Conservation (phyloP, 2,329 filamentous ascomycete species). For the Sclerotinia glacialis region DNA sequence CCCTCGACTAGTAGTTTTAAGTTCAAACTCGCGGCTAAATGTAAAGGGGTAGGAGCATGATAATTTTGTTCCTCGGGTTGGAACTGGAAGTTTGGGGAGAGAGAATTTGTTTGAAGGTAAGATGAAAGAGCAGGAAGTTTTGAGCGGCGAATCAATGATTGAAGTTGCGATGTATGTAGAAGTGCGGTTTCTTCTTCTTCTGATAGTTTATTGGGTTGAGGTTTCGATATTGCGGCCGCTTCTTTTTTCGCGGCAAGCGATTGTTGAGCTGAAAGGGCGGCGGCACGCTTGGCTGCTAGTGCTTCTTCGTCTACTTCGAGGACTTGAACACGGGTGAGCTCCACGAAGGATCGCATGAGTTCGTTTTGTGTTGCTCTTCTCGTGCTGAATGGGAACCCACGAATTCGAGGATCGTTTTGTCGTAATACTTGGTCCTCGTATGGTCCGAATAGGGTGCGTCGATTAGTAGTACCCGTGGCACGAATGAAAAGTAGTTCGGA, state of each 20-base stretch:
- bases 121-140: conserved; percentile 84
- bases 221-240: conserved; percentile 44
- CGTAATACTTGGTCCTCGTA: conserved; percentile 85
- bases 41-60: conserved; percentile 76
- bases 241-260: conserved; percentile 47
- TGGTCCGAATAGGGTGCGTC: conserved; percentile 82
- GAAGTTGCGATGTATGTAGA: conserved; percentile 85
- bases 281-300: conserved; percentile 48
- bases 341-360: conserved; percentile 90
- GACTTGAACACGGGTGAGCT: conserved; percentile 87
- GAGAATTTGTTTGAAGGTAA: conserved; percentile 74
- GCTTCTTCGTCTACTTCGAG: conserved; percentile 70
- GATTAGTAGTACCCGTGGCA: conserved; percentile 82
- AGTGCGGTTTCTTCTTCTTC: conserved; percentile 81
- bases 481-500: conserved; percentile 85
- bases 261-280: conserved; percentile 48
- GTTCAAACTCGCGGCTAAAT: conserved; percentile 81
- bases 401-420: conserved; percentile 73
- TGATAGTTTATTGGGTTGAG: conserved; percentile 56
- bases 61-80: conserved; percentile 67
- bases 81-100: conserved; percentile 73
- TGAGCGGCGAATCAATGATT: conserved; percentile 81
- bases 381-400: conserved; percentile 91
- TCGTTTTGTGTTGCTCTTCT: conserved; percentile 89
- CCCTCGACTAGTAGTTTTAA: conserved; percentile 73